Evolutionary conservation across 306 rosid genomes (phyloP), one percentile per base, ranked within the genome.

Genomic region (Castanea crenata): DNA sequence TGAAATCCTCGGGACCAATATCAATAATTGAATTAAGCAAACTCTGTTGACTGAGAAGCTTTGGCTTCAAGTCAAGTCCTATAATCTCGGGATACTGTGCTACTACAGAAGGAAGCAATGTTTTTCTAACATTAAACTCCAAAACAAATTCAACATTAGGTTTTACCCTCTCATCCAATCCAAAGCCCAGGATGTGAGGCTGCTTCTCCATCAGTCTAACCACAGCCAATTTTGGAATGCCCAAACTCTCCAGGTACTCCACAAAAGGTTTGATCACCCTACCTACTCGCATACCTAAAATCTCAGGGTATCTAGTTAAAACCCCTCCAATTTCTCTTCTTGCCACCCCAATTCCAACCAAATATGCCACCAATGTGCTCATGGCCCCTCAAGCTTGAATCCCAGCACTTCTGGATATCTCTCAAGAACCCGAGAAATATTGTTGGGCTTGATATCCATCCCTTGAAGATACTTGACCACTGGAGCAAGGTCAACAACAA

Each of bases 381-480:
- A 96, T 93, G 65, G 99, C 79, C 99, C 99, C 86, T 96, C 99
- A 41, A 96, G 97, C 88, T 93, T 96, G 84, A 90, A 93, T 35
- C 99, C 99, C 38, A 93, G 38, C 73, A 95, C 81, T 84, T 95
- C 98, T 3, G 98, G 98, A 80, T 93, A 95, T 59, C 82, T 90
- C 88, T 95, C 99, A 44, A 95, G 99, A 78, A 95, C 96, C 16
- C 79, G 91, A 19, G 97, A 93, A 80, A 93, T 69, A 68, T 95
- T 98, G 56, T 27, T 74, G 9, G 88, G 84, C 83, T 86, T 91
- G 78, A 93, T 91, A 89, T 93, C 99, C 99, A 96, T 90, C 78
- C 99, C 99, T 52, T 91, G 92, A 68, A 96, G 97, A 90, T 96
- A 89, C 80, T 87, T 90, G 6, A 93, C 89, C 76, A 96, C 99